Evolutionary conservation across 331 rosid genomes (phyloP), one percentile per base, ranked within the genome.

Genomic region (Erythrophleum ivorense): DNA sequence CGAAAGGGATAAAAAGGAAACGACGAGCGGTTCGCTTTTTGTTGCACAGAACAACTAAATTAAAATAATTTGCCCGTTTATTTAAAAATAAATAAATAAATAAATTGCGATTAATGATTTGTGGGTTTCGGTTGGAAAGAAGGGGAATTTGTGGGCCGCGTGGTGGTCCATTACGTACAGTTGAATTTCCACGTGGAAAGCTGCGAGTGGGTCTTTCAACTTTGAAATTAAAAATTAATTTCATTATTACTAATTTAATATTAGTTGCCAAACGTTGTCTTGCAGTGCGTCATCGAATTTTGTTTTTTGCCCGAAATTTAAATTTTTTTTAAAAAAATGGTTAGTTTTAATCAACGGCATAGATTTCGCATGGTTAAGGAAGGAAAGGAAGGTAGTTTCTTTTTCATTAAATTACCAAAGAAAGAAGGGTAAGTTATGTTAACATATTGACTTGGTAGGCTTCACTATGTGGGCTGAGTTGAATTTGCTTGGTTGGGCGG

Each of bases 1-100:
- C 58, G 79, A 85, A 78, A 80, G 80, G 74, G 92, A 86, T 88
- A 76, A 87, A 81, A 84, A 60, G 83, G 55, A 75, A 88, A 84
- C 86, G 88, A 91, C 92, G 89, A 80, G 82, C 82, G 85, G 78
- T 82, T 78, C 57, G 74, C 70, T 84, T 82, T 67, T 36, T 52
- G 58, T 59, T 83, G 78, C 80, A 67, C 55, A 57, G 81, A 73
- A 49, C 83, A 55, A 33, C 88, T 71, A 58, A 73, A 81, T 74
- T 81, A 41, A 68, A 43, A 19, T 21, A 43, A 36, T 11, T 46
- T 67, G 15, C 29, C 81, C 43, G 48, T 74, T 49, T 4, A 18
- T 75, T 53, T 55, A 48, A 31, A n/a, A 62, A 24, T 24, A 69
- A 7, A 46, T 54, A 53, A 31, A 24, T 24, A n/a, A 62, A 69